Evolutionary conservation across 345 rosid species (phyloP), one percentile per base, ranked within the genome.

Genomic region (Populus nigra): DNA sequence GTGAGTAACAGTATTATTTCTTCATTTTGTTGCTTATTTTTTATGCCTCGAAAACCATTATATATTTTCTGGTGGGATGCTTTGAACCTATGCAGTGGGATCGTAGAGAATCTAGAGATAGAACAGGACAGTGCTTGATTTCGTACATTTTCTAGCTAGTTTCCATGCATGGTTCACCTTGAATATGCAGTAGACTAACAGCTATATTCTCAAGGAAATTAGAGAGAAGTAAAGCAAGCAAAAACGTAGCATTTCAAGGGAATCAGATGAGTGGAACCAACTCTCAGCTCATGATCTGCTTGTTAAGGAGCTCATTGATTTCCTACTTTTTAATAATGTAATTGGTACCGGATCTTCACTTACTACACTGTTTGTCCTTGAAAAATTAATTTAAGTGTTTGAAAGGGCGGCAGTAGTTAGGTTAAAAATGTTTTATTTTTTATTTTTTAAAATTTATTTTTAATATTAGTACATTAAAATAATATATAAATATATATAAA

Each of bases 1-100:
- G 89, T 86, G 8, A 62, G 67, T 63, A 15, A 65, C 29, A 15
- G 15, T 6, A 5, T 36, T 76, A 29, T 29, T 80, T 59, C 53
- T 78, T 7, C 45, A 5, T 76, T 39, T 38, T 18, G 3, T 38
- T 68, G 59, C 49, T 53, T 50, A 12, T 27, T 20, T 57, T 9
- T 16, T 5, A 17, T 7, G 23, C 61, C 61, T 55, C 22, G 55
- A 49, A 49, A 16, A 4, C 20, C 55, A 49, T 49, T 16, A 25
- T 25, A 25, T 25, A 13, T 15, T 49, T 16, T 41, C 7, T 41
- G 45, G 55, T 49, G 55, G 7, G 55, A 16, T 49, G 5, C 5
- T 49, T 49, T 16, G 55, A 49, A 5, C 55, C 20, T 49, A 2
- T 4, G 18, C 55, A 5, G 45, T 9, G 45, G 45, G 7, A 41